Evolutionary conservation across 1,139 yeast species (phyloP), one percentile per base, ranked within the genome.

Genomic region (Yamadazyma membranifaciens): DNA sequence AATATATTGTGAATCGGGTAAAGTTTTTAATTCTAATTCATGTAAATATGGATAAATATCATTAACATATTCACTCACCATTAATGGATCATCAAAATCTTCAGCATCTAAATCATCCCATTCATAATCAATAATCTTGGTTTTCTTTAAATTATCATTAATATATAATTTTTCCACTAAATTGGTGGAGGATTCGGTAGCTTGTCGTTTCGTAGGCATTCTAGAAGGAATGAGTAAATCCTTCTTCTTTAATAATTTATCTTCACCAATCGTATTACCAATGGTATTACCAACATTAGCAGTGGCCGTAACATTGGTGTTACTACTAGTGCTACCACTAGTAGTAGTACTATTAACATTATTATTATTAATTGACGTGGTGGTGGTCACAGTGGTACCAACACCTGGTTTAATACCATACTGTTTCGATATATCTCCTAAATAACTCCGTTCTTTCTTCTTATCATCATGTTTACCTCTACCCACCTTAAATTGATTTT

Each of bases 91-190:
- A 54, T 86, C 91, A 46, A 71, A 67, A 60, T 92, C 98, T 54
- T 87, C 96, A 39, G 85, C 91, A 59, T 91, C 97, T 45, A 91
- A 71, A 60, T 91, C 96, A 55, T 87, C 96, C 95, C 95, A 89
- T 48, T 76, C 79, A 54, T 81, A 74, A 45, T 71, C 78, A 25
- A 70, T 65, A 31, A 64, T 59, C 41, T 66, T 60, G 9, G 73
- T 56, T 50, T 69, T 69, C 45, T 62, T 62, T 39, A 60, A 55
- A 34, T 53, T 47, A 38, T 47, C 56, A 28, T 51, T 43, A 24
- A 50, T 51, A 46, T 64, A 63, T 42, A 70, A 60, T 51, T 72
- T 71, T 46, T 73, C 79, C 16, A 74, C 71, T 44, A 74, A 59
- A 51, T 72, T 73, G 5, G 78, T 69, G 31, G 77, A 69, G 22